Base-by-base conservation (phyloP, 805 yeast species). In the Candida nonsorbophila region DNA sequence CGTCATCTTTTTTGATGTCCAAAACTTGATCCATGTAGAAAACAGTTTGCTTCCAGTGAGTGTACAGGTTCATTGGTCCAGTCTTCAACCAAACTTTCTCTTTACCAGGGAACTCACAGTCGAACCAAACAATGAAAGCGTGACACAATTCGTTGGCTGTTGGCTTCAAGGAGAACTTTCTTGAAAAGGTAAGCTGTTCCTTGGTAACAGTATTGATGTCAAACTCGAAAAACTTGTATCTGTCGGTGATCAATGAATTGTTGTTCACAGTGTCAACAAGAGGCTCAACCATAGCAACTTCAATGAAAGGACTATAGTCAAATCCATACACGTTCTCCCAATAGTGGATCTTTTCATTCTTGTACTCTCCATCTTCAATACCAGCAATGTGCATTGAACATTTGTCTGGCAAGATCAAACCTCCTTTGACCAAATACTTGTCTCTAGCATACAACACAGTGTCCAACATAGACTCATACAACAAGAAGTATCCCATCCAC, bases 11-110 rank as follows among this genome's bases (percentile, higher is more conserved):
- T 50, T 79, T 79, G 38, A 83, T 62, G 48, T 78, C 84, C 41
- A 90, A 59, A 16, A 84, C 94, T 47, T 85, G 84, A 44, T 73
- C 77, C 49, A 90, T 69, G 58, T 92, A 94, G 62, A 94, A 87
- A 1, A 92, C 94, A 12, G 96, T 84, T 65, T 92, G 98, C 58
- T 92, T 94, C 99, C 99, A 92, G 65, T 92, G 99, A 10, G 98
- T 92, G 69, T 88, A 87, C 44, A 78, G 76, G 27, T 87, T 79
- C 61, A 83, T 87, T 20, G 99, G 96, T 14, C 97, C 97, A 9
- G 99, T 94, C 13, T 92, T 80, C 53, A 92, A 88, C 18, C 63
- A 65, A 34, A 90, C 80, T 42, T 72, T 74, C 44, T 77, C 74
- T 33, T 67, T 69, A 30, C 67, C 72, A 24, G 92, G 92, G 74